Percentiles rank a stretch among this genome's conserved stretches.
Conservation (phyloP, 192 early-diverging fungal genomes). For the Linnemannia schmuckeri region DNA sequence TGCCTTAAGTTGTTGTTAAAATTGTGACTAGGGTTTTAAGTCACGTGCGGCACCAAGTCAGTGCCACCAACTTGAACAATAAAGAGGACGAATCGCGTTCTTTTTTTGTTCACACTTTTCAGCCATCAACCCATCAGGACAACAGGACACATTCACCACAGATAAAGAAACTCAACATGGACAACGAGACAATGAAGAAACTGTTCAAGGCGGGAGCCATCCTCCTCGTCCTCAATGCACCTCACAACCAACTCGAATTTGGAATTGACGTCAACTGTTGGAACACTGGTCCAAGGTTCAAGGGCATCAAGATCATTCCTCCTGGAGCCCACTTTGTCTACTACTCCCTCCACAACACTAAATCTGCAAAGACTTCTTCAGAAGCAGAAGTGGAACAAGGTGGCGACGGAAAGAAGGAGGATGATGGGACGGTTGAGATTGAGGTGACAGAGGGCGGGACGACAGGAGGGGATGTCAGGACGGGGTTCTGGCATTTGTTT, state of each 20-base stretch:
- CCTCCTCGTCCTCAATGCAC: constrained; percentile 87
- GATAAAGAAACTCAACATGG: constrained; percentile 62
- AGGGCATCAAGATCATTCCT: constrained; percentile 93
- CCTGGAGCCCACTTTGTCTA: constrained; percentile 95
- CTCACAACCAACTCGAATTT: constrained; percentile 76
- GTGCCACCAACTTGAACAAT: not conserved
- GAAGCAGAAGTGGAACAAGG: not conserved
- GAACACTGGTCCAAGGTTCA: constrained; percentile 91
- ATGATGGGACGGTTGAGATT: constrained; percentile 26
- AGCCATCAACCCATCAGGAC: too few relatives aligned
- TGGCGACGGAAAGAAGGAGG: not conserved
- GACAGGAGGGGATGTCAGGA: constrained; percentile 34
- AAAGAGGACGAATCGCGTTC: not conserved
- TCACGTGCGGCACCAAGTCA: not conserved
- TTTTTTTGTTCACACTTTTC: not conserved
- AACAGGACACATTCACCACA: not conserved
- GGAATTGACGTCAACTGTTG: constrained; percentile 94
- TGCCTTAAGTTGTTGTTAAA: too few relatives aligned
- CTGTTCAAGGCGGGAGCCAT: constrained; percentile 84
- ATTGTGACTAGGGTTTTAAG: not conserved
- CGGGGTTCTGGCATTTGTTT: constrained; percentile 38
- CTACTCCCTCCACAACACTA: constrained; percentile 67
- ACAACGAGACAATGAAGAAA: constrained; percentile 83
- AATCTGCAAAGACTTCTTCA: constrained; percentile 57
- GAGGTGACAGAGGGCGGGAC: constrained; percentile 34